Evolutionary conservation across 805 yeast species (phyloP).

Genomic region (Nakazawaea pomicola): DNA sequence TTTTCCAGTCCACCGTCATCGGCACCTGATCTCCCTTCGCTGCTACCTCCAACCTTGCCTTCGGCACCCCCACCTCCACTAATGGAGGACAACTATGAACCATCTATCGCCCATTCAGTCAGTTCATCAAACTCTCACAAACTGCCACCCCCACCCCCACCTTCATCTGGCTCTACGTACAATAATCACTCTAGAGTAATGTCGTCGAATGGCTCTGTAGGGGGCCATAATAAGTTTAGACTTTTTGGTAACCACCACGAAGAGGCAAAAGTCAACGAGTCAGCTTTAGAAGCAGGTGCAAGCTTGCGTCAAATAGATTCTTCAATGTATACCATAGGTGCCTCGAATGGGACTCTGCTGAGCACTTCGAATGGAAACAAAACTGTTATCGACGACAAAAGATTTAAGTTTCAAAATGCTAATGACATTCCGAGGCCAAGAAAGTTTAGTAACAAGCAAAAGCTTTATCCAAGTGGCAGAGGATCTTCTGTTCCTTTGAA

Average conservation of each 20-base stretch:
- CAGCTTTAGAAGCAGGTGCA: slow-evolving; percentile 42
- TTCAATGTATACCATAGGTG: slow-evolving; percentile 59
- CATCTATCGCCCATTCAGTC: slow-evolving; percentile 11
- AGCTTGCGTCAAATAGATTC: slow-evolving; percentile 57
- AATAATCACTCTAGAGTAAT: too few species aligned
- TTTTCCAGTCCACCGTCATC: slow-evolving; percentile 16
- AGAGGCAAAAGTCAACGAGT: slow-evolving; percentile 29
- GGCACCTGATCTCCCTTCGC: slow-evolving; percentile 20
- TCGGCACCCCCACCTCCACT: slow-evolving; percentile 13
- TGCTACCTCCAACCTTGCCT: slow-evolving; percentile 19
- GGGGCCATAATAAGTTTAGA: slow-evolving; percentile 12
- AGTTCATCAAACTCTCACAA: slow-evolving; percentile 3
- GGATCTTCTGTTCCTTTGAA: slow-evolving; percentile 89
- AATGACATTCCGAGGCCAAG: slow-evolving; percentile 85
- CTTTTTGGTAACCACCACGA: slow-evolving; percentile 15
- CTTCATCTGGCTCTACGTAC: too few species aligned
- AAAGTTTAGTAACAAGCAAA: slow-evolving; percentile 60
- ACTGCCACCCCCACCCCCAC: slow-evolving; percentile 21
- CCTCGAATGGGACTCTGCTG: slow-evolving; percentile 23
- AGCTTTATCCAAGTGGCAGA: slow-evolving; percentile 91
- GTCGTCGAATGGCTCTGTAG: slow-evolving; percentile 14
- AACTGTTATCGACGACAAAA: slow-evolving; percentile 54
- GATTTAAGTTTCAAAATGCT: slow-evolving; percentile 66
- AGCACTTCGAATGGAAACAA: slow-evolving; percentile 25
- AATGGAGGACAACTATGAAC: slow-evolving; percentile 1